These are phyloP conservation scores for Cucurbita argyrosperma DNA, from an alignment of 306 rosid genomes.

Conservation along the genomic window DNA sequence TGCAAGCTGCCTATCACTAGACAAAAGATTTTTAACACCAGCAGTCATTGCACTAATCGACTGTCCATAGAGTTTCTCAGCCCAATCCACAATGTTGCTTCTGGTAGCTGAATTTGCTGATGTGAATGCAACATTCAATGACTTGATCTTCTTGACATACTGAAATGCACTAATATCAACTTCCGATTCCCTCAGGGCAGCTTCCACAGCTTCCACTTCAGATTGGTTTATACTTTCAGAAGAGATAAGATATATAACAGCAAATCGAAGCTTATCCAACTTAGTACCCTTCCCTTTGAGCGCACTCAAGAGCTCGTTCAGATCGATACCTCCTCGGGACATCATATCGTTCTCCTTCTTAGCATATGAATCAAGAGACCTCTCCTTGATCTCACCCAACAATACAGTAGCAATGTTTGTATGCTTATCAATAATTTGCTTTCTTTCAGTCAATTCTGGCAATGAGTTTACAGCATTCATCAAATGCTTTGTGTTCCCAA, in stretches of 20 bases:
- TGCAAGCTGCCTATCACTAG: constrained; percentile 85
- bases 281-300: constrained; percentile 79
- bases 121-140: constrained; percentile 70
- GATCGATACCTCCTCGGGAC: constrained; percentile 71
- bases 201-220: constrained; percentile 87
- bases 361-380: constrained; percentile 87
- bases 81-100: constrained; percentile 97
- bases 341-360: constrained; percentile 95
- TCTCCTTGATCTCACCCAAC: constrained; percentile 91
- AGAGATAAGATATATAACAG: constrained; percentile 78
- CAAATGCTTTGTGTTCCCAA: constrained; percentile 91
- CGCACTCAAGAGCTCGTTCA: constrained; percentile 51
- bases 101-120: constrained; percentile 87
- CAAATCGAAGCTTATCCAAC: constrained; percentile 86
- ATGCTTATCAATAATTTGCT: constrained; percentile 93
- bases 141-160: constrained; percentile 87
- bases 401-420: constrained; percentile 80
- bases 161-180: constrained; percentile 88
- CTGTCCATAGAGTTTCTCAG: constrained; percentile 89
- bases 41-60: constrained; percentile 93
- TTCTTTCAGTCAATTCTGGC: constrained; percentile 88
- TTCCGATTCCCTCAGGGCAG: constrained; percentile 66
- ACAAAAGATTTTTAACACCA: constrained; percentile 80
- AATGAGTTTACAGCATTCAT: constrained; percentile 95
- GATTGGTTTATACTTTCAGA: constrained; percentile 63